Evolutionary conservation across 257 asterid species (phyloP).

Genomic region (Haberlea rhodopensis): DNA sequence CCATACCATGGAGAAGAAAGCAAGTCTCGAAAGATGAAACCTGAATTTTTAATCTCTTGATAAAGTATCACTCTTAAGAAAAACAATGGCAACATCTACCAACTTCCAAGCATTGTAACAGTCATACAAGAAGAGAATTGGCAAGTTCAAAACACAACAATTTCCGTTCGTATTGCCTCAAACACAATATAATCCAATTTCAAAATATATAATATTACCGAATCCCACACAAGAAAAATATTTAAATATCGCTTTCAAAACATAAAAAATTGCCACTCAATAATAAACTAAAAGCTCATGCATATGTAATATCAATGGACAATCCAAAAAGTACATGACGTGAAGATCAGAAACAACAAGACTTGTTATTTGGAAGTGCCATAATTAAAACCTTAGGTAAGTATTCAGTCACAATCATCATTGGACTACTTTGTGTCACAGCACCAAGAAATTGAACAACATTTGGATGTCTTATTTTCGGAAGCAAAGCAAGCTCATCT

Average conservation of each 20-base stretch:
- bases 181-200: not conserved
- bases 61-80: not conserved
- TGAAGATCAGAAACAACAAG: not conserved
- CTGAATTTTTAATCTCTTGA: not conserved
- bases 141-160: not conserved
- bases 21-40: too few relatives aligned
- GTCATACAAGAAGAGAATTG: not conserved
- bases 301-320: not conserved
- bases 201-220: not conserved
- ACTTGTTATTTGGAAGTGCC: not conserved
- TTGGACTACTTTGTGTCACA: slow-evolving; percentile 14
- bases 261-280: not conserved
- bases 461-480: slow-evolving; percentile 12
- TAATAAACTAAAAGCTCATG: too few relatives aligned
- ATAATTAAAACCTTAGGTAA: not conserved
- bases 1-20: too few relatives aligned
- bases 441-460: slow-evolving; percentile 8
- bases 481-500: slow-evolving; percentile 13
- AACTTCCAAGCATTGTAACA: not conserved
- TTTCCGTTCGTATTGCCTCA: not conserved
- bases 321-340: too few relatives aligned
- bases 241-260: too few relatives aligned
- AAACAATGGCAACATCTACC: not conserved
- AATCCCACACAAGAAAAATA: not conserved
- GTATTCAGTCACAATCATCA: slow-evolving; percentile 14